These are phyloP conservation scores for Annulohypoxylon truncatum DNA, from an alignment of 2,329 filamentous ascomycete species.

Conservation along the genomic window DNA sequence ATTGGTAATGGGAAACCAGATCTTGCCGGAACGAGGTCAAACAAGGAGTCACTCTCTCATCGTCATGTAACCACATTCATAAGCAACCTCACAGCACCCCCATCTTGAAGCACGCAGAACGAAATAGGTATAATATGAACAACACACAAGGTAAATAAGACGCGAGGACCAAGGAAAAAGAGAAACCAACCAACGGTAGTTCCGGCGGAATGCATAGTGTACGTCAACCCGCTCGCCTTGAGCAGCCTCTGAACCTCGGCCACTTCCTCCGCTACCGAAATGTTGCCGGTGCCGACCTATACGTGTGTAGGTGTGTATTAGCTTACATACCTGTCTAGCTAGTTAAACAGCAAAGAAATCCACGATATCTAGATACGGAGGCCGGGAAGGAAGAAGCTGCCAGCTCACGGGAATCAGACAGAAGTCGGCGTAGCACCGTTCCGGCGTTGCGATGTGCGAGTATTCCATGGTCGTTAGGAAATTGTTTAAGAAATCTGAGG, in stretches of 20 bases:
- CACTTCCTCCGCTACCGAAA: conserved; percentile 84
- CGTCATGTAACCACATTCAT: too few relatives aligned
- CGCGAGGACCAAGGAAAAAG: not conserved
- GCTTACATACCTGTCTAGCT: not conserved
- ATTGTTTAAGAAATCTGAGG: not conserved
- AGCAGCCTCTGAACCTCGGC: conserved; percentile 89
- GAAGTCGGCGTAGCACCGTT: conserved; percentile 86
- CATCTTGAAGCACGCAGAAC: too few relatives aligned
- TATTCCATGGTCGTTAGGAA: conserved; percentile 51
- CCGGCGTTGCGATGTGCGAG: conserved; percentile 70
- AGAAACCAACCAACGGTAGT: conserved; percentile 84
- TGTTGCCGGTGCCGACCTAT: conserved; percentile 82
- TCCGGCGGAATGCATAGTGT: conserved; percentile 92
- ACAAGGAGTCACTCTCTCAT: too few relatives aligned
- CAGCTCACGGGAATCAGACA: conserved; percentile 82
- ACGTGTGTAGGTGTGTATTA: not conserved
- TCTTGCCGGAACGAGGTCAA: too few relatives aligned
- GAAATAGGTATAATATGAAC: not conserved
- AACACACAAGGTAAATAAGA: conserved; percentile 11
- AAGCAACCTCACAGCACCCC: too few relatives aligned
- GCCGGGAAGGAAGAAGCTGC: not conserved
- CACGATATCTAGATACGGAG: not conserved
- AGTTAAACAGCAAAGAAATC: not conserved
- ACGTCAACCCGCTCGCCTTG: conserved; percentile 81
- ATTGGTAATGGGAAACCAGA: too few relatives aligned